Conservation (phyloP, 306 rosid genomes). For the Citrullus mucosospermus region DNA sequence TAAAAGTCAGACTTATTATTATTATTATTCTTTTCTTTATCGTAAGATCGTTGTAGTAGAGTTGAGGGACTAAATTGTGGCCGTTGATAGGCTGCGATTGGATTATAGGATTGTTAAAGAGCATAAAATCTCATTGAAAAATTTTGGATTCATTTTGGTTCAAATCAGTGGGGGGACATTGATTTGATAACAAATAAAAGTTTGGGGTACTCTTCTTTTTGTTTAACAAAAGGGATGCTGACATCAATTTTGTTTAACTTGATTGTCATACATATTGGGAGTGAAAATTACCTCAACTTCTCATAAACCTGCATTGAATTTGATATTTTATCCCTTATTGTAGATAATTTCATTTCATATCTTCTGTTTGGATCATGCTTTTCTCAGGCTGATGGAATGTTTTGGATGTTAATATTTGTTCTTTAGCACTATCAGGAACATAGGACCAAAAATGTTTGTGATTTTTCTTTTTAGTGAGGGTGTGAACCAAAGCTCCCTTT, state of each 20-base stretch:
- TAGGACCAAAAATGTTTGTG: not conserved
- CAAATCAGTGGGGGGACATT: not conserved
- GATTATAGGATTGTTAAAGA: not conserved
- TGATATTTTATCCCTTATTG: not conserved
- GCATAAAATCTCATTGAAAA: not conserved
- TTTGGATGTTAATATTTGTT: not conserved
- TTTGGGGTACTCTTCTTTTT: not conserved
- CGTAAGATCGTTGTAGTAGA: not conserved
- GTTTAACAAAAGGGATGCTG: not conserved
- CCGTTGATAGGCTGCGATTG: not conserved
- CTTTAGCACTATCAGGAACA: not conserved
- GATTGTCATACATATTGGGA: not conserved
- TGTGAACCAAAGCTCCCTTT: no score
- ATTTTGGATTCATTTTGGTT: not conserved
- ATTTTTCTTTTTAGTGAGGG: no score
- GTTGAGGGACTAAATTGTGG: not conserved
- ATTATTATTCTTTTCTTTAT: not conserved
- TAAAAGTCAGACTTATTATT: not conserved
- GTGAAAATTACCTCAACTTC: not conserved
- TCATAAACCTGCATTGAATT: not conserved
- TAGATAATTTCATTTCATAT: no score
- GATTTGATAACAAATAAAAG: not conserved
- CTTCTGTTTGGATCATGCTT: not conserved
- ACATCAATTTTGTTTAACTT: constrained; percentile 3
- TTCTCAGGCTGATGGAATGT: not conserved